Percentiles rank a stretch among this genome's conserved stretches.
Conservation (phyloP, 2,329 filamentous ascomycete species). For the Pseudopithomyces maydicus region DNA sequence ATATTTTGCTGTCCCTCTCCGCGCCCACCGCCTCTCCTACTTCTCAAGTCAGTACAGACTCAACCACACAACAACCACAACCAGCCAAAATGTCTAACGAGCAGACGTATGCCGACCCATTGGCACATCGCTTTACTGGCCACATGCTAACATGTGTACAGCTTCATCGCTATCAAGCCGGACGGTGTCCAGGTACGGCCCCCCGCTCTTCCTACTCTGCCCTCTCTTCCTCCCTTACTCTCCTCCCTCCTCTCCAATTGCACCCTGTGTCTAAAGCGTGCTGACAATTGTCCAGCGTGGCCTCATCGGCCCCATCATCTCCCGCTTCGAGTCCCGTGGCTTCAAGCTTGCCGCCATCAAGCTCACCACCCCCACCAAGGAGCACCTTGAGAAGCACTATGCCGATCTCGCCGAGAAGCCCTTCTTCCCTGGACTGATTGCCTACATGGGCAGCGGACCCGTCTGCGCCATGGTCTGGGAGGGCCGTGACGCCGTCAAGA, state of each 20-base stretch:
- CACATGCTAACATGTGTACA: conserved; percentile 51
- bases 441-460: conserved; percentile 96
- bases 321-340: conserved; percentile 96
- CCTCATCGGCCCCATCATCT: conserved; percentile 96
- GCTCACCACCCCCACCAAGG: conserved; percentile 85
- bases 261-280: not conserved
- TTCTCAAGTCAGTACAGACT: conserved; percentile 21
- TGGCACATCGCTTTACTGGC: conserved; percentile 17
- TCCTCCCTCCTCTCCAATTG: not conserved
- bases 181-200: conserved; percentile 92
- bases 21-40: conserved; percentile 15
- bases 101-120: conserved; percentile 73
- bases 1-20: conserved; percentile 31
- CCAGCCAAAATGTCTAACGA: conserved; percentile 65
- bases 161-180: conserved; percentile 99
- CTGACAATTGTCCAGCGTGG: conserved; percentile 70
- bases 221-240: not conserved
- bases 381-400: conserved; percentile 98
- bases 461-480: conserved; percentile 99
- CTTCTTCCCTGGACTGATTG: conserved; percentile 94
- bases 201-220: not conserved
- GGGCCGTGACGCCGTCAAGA: conserved; percentile 98
- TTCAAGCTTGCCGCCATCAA: conserved; percentile 99
- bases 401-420: conserved; percentile 89
- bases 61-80: conserved; percentile 24